Conservation (phyloP, 176 grass and related monocot species). For the Oryza glumipatula region DNA sequence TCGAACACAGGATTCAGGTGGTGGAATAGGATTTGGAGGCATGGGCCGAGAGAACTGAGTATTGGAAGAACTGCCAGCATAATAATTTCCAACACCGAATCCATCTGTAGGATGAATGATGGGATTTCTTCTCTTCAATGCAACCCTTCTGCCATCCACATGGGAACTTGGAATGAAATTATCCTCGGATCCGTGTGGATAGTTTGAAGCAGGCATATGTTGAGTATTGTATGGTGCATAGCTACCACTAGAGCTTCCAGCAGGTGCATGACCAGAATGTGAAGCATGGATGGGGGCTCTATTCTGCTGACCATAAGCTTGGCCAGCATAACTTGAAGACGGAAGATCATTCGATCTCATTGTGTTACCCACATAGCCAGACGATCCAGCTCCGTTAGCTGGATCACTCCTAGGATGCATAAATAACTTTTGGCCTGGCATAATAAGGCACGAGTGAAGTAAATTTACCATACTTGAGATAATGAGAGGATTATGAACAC, state of each 20-base stretch:
- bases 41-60: conserved; percentile 43
- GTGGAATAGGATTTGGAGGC: conserved; percentile 39
- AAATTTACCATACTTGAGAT: conserved; percentile 25
- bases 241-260: conserved; percentile 53
- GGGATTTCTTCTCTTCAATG: conserved; percentile 61
- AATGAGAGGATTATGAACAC: conserved; percentile 2
- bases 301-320: conserved; percentile 44
- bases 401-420: conserved; percentile 51
- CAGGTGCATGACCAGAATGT: conserved; percentile 43
- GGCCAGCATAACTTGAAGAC: conserved; percentile 39
- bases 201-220: conserved; percentile 31
- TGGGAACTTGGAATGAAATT: conserved; percentile 43
- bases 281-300: conserved; percentile 39
- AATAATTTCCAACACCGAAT: conserved; percentile 27
- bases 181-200: conserved; percentile 51
- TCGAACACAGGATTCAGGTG: conserved; percentile 36
- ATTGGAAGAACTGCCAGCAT: conserved; percentile 54
- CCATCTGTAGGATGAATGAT: conserved; percentile 47
- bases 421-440: conserved; percentile 54
- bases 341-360: conserved; percentile 46
- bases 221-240: conserved; percentile 47
- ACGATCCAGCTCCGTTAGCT: conserved; percentile 29
- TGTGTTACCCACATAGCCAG: conserved; percentile 30
- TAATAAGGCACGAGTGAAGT: conserved; percentile 26
- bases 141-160: conserved; percentile 52